Base-by-base conservation (phyloP, 805 yeast species). In the Candida corydali region DNA sequence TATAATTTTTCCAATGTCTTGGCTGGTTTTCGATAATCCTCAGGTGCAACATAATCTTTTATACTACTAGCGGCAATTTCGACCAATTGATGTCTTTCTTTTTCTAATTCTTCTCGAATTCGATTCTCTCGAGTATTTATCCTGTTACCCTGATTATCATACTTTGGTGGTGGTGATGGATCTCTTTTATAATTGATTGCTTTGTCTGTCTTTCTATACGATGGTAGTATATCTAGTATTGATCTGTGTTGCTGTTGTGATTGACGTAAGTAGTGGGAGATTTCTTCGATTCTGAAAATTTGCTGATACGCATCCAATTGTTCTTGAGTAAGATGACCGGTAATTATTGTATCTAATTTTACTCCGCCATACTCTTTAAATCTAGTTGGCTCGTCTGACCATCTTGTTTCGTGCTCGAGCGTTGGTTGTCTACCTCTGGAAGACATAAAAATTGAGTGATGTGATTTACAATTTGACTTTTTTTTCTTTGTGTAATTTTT, bases 81-180 rank as follows among this genome's bases (percentile, higher is more conserved):
- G n/a, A 94, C 81, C 34, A 93, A 63, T 29, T 67, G 65, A 54
- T 86, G 84, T 42, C 97, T 70, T 59, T 93, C 98, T 38, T 78
- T 77, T 49, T 87, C 95, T 29, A 83, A 61, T 30, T 69, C 67
- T 36, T 75, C 73, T 35, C 69, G 65, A 42, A 77, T 76, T 35
- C 95, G 65, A 30, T 64, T 73, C 35, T 85, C 95, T 38, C 94
- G 65, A 0, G 98, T 88, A 55, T 93, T 93, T 8, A 77, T 78
- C 51, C 98, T 79, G 54, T 78, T 81, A 30, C 99, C 99, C 16
- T 65, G 60, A 20, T 70, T 58, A 60, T 93, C 98, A 59, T 93
- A 93, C 39, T 75, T 76, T 1, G 98, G 98, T 2, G 96, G 88
- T 0, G 98, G 98, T 2, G 96, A 86, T 0, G 89, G 87, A 2